These are phyloP conservation scores for Triticum aestivum DNA, from an alignment of 176 grass and related monocot species.

Conservation along the genomic window DNA sequence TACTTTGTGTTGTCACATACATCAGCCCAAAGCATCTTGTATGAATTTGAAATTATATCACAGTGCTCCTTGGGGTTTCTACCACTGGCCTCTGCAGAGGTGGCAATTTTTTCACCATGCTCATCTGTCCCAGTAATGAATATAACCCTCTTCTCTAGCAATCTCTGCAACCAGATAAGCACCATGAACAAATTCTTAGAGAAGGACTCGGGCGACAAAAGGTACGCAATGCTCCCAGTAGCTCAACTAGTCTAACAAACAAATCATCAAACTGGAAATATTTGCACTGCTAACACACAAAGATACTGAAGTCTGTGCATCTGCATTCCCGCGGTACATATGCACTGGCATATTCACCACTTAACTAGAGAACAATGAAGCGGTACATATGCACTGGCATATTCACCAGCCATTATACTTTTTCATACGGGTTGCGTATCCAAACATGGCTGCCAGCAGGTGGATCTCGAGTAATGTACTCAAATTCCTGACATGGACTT, in stretches of 20 bases:
- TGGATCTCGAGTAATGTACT: not conserved
- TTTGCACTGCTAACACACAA: not conserved
- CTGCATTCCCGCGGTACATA: not conserved
- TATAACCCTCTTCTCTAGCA: constrained; percentile 81
- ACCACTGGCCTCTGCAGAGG: constrained; percentile 72
- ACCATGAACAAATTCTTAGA: not conserved
- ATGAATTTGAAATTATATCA: constrained; percentile 73
- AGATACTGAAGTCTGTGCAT: not conserved
- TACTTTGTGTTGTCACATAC: constrained; percentile 32
- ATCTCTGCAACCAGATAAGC: constrained; percentile 56
- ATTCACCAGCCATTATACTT: not conserved
- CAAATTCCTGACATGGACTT: not conserved
- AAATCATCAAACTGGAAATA: not conserved
- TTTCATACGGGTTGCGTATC: not conserved
- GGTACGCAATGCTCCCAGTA: not conserved
- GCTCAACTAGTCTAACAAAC: not conserved
- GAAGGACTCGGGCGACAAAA: not conserved
- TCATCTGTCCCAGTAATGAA: constrained; percentile 97
- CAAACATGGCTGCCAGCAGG: not conserved
- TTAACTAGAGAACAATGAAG: not conserved
- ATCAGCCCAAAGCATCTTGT: constrained; percentile 73
- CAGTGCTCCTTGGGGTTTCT: constrained; percentile 82
- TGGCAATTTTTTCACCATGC: constrained; percentile 91
- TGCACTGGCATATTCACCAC: not conserved
- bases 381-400: not conserved